Evolutionary conservation across 352 stramenopile genomes (phyloP), one percentile per base, ranked within the genome.

Genomic region (Pythium aristosporum): DNA sequence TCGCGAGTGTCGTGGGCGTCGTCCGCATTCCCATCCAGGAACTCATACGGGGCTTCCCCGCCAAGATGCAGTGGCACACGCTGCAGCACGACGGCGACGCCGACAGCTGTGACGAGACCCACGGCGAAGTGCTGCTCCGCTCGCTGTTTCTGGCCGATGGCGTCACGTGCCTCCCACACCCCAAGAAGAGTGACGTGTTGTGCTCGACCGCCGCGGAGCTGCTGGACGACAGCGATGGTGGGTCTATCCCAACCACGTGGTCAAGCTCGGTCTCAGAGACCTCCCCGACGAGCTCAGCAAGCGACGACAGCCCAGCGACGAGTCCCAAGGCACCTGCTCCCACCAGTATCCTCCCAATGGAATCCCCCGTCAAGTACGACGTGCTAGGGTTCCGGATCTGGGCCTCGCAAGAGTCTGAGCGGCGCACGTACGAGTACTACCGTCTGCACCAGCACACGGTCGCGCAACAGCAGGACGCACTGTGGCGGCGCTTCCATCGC

Each of bases 61-160:
- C 79, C 1, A 91, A 89, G 47, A 65, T 86, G 56, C 77, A 82
- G 57, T 91, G 82, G 82, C 50, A 88, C 1, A 30, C 72, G 20
- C 71, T 91, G 18, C 36, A 68, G 5, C 47, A 65, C 39, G 10
- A 65, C 43, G 10, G 16, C 25, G 10, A 41, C 32, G 18, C 23
- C 5, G 25, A 71, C 2, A 47, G 57, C 8, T 68, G 57, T 34
- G 68, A 72, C 0, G 49, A 75, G 16, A 53, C 82, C 46, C 69
- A 78, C 20, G 67, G 74, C 1, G 71, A 81, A 51, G 44, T 82
- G 8, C 46, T 82, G 13, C 36, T 91, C 44, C 82, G 82, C 3
- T 85, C 82, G 9, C 51, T 88, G 12, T 91, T 91, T 42, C 67
- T 89, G 1, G 73, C 82, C 0, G 77, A 91, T 16, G 82, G 79